Base-by-base conservation (phyloP, 2,329 filamentous ascomycete species). In the Tolypocladium tundrense region DNA sequence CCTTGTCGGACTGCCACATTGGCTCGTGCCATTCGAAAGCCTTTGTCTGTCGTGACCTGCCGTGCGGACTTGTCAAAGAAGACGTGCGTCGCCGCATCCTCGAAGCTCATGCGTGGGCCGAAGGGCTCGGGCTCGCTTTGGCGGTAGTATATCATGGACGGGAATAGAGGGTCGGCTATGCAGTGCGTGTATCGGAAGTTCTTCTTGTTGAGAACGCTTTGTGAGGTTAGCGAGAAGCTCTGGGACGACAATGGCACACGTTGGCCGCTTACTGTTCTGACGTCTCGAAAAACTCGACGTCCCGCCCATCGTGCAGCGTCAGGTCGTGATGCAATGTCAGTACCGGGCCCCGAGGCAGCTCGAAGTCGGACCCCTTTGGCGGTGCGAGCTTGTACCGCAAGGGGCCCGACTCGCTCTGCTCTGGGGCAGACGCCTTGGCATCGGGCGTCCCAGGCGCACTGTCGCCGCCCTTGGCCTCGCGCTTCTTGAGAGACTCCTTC, bases 1-100 rank as follows among this genome's bases (percentile, higher is more conserved):
- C 94, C 94, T 72, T 97, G 90, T 52, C 94, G 81, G 5, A 92
- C 89, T 31, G 89, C 91, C 0, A 97, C 88, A 66, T 99, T 99
- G 14, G 90, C 91, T 43, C 93, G 85, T 2, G 89, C 88, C 79
- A 93, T 94, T 59, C 95, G 84, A 80, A 94, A 97, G 10, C 94
- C 92, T 72, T 96, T 96, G 64, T 93, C 87, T 16, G 94, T 96
- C 0, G 90, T 96, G 56, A 97, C 84, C 54, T 91, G 85, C 24
- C 82, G 83, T 9, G 87, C 91, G 42, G 84, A 81, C 61, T 84
- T 83, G 67, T 91, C 88, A 68, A 97, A 91, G 68, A 88, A 88
- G 70, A 97, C 89, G 69, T 90, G 88, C 11, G 87, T 85, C 40
- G 93, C 90, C 40, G 89, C 88, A 73, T 99, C 94, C 70, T 97